Base-by-base conservation (phyloP, 768 basidiomycete species). In the Amanita polypyramis region DNA sequence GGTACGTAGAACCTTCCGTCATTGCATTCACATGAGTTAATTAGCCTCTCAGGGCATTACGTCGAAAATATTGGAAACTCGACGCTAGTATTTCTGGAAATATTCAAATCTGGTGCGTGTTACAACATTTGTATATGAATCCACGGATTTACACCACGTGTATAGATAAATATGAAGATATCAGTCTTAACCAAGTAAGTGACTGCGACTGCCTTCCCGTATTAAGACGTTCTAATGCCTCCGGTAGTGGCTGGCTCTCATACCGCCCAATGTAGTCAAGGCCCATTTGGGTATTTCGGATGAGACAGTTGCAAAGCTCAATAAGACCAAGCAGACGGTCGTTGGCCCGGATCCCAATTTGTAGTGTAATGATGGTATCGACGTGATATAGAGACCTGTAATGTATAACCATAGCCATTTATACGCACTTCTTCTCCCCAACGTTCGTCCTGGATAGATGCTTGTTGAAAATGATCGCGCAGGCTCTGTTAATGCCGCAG, bases 11-110 rank as follows among this genome's bases (percentile, higher is more conserved):
- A 15, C 9, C 1, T 40, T 30, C 4, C 34, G 11, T 37, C 23
- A 21, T 38, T 14, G 5, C 20, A 38, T 40, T 4, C 2, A 12
- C 6, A 14, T n/a, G n/a, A 10, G 21, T 34, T 47, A 9, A 32
- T n/a, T 14, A 11, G 30, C 3, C 15, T 23, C 21, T 45, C 53
- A 74, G 79, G 79, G 1, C 82, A 85, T 56, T 82, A 83, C 56
- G 67, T 84, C 21, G 80, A 83, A 58, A 82, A 83, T 59, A 77
- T 70, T 3, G 80, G 80, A 12, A 75, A 79, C 53, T 68, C 70
- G 2, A 74, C 80, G 2, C 58, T 83, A 33, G 66, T 62, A 51
- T 77, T 75, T 56, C 65, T 85, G 5, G 80, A 84, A 57, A 73
- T 84, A n/a, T 77, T 82, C 58, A 73, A 69, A 54, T 67, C 77